Base-by-base conservation (phyloP, 169 alveolate genomes). In the Eimeria falciformis region DNA sequence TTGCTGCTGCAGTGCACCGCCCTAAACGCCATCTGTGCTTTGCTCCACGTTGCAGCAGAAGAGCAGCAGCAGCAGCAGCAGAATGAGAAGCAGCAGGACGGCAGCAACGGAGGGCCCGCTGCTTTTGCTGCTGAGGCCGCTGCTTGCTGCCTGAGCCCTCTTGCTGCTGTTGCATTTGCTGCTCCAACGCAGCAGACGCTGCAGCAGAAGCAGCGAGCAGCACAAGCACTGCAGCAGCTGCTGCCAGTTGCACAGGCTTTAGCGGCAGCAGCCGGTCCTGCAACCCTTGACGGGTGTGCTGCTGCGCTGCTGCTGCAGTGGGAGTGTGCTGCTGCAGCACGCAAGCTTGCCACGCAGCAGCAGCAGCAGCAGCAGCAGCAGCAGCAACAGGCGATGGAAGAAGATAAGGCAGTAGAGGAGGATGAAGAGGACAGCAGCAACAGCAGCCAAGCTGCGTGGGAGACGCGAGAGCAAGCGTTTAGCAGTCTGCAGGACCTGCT, bases 11-110 rank as follows among this genome's bases (percentile, higher is more conserved):
- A 40, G 84, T 33, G 25, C 53, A 25, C 81, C 55, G 4, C 81
- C 53, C 37, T 69, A n/a, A 21, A 25, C 81, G 5, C 81, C 4
- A 23, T 69, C 7, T 69, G 81, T 23, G 5, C 81, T 7, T 46
- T 27, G 81, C 56, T 69, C 55, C 81, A 37, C 21, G 27, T 9
- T 25, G 78, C 46, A 29, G 78, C 47, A 66, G 78, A 18, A 5
- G 78, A 73, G 84, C 84, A 73, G 65, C 84, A 73, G 65, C 84
- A 73, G 65, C 56, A 68, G 79, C 79, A 68, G 79, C 79, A 65
- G 40, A 43, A n/a, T 9, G 75, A 11, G 50, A 5, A 5, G 53
- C 55, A 33, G n/a, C 46, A 27, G 17, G 81, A 69, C 7, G 81
- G 17, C 21, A 69, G 81, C 53, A 6, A 33, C 23, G 81, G 55